Evolutionary conservation across 108 stramenopile genomes (phyloP), one percentile per base, ranked within the genome.

Genomic region (Nitzschia putrida): DNA sequence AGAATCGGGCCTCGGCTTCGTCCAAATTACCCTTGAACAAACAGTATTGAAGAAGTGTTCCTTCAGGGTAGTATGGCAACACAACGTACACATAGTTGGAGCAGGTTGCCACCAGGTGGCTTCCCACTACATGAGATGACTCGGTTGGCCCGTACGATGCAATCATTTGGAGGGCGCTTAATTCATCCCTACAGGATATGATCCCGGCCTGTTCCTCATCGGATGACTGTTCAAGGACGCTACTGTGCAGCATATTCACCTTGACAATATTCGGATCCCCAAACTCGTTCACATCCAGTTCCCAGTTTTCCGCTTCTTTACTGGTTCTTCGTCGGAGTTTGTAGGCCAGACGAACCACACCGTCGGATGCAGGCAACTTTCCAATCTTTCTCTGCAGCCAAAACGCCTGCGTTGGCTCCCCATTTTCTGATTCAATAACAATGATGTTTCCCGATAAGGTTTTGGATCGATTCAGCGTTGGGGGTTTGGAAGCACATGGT

Each of bases 1-100:
- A 85, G 58, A 64, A 81, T 69, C 85, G 53, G 1, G 89, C 78
- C 26, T 64, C 39, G 23, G 78, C 64, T 61, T 91, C 89, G 10
- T 59, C 50, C 18, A 76, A 53, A 16, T 72, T 44, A 42, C 74
- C 69, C 14, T 61, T 18, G 16, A 10, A n/a, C 16, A 26, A 34
- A 37, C 80, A 61, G 50, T 61, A 68, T 13, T 73, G 63, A 24
- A 66, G 26, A 12, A 77, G 37, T 5, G 55, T 63, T 21, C 69
- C 76, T 25, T 77, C 69, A 13, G 61, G 72, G 65, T 65, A 41
- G 49, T 73, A 73, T 12, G 72, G 72, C 29, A 73, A 37, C 9
- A 73, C 45, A 16, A 41, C 55, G 41, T 73, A 73, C 1, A 73
- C 23, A 57, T 29, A 37, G 37, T 29, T 39, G 16, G 60, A 22